phyloP scores from a whole-genome alignment of 345 rosid genomes.

The Salix brachista region DNA sequence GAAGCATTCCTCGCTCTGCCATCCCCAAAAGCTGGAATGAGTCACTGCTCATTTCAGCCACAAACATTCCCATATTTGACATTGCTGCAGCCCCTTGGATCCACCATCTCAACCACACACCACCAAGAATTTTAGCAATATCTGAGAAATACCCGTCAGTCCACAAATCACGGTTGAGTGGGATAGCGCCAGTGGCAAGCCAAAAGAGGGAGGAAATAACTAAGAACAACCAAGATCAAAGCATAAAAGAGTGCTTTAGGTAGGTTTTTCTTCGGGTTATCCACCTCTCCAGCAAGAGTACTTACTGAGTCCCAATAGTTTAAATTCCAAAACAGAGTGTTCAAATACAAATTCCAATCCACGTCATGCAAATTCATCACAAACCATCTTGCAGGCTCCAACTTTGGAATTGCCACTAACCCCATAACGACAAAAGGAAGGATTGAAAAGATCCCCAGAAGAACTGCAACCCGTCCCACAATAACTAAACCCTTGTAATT shows the following conservation, averaged over 20 bases:
- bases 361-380: constrained; percentile 43
- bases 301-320: constrained; percentile 82
- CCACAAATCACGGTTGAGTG: constrained; percentile 58
- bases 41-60: constrained; percentile 80
- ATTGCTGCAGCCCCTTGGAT: constrained; percentile 69
- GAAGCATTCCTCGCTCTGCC: constrained; percentile 76
- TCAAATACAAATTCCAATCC: constrained; percentile 63
- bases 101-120: constrained; percentile 76
- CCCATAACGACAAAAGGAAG: constrained; percentile 74
- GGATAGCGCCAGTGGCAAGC: constrained; percentile 59
- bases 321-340: constrained; percentile 72
- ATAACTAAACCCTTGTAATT: constrained; percentile 69
- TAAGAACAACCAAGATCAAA: constrained; percentile 52
- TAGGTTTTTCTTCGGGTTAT: constrained; percentile 59
- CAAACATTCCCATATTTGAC: constrained; percentile 73
- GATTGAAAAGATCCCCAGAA: constrained; percentile 58
- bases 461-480: constrained; percentile 67
- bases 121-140: constrained; percentile 59
- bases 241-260: constrained; percentile 67
- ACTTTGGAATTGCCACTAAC: constrained; percentile 48
- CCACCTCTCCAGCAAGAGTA: constrained; percentile 68
- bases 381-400: constrained; percentile 68
- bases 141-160: constrained; percentile 71
- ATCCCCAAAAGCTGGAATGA: constrained; percentile 79
- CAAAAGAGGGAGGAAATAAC: constrained; percentile 62